Evolutionary conservation across 2,329 filamentous ascomycete genomes (phyloP), one percentile per base, ranked within the genome.

Genomic region (Emergomyces africanus): DNA sequence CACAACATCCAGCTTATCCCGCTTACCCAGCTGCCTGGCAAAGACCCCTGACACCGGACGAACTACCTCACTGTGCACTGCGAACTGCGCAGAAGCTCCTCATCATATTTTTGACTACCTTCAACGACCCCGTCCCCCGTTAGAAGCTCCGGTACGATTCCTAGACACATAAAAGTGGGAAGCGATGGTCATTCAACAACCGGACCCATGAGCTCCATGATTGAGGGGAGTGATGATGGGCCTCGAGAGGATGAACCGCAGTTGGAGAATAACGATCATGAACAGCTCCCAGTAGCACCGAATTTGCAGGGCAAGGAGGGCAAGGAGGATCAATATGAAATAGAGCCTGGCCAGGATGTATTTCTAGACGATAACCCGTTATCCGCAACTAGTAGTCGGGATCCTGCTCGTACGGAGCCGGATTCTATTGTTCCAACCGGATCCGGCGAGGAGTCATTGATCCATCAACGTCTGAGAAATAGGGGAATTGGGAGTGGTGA

Each of bases 131-230:
- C 15, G 35, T 18, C 23, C 30, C 41, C 41, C 12, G 25, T 48
- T 46, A 61, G 30, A 57, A 48, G 23, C 30, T 39, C 48, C 25
- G 23, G 25, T 42, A 30, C 23, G 30, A 30, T 42, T 57, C n/a
- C 39, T 49, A 15, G 14, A 41, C 12, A 23, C 68, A 23, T 18
- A 28, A 33, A 25, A 44, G 54, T 30, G 25, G 70, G 68, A 74
- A 80, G 80, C 76, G 70, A 83, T 83, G 81, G 75, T 73, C 71
- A 73, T 74, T 73, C 70, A 68, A 68, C 69, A 67, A 70, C 71
- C 69, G 74, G 73, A 79, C 81, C 78, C 78, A 88, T 88, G 85
- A 87, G 83, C 83, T 84, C 81, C 78, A 82, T 78, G 78, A 79
- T 78, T 74, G 79, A 79, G 77, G 81, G 81, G 77, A 81, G 76